Conservation (phyloP, 352 stramenopile genomes). For the Phytophthora tentaculata region DNA sequence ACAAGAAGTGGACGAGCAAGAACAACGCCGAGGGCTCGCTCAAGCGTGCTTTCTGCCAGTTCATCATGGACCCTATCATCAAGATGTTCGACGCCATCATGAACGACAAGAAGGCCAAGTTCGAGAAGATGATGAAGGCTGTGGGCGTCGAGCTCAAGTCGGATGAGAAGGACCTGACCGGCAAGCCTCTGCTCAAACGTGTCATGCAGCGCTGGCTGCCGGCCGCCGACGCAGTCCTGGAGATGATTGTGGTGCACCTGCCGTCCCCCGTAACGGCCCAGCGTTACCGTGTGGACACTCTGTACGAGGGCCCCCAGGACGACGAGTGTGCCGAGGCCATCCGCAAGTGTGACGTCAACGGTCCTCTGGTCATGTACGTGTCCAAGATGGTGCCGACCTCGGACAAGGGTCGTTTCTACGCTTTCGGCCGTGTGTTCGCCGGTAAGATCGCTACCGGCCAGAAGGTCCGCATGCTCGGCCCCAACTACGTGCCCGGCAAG, state of each 20-base stretch:
- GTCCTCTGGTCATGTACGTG: conserved; percentile 99
- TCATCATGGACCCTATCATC: conserved; percentile 99
- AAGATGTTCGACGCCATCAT: conserved; percentile 99
- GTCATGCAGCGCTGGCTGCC: conserved; percentile 99
- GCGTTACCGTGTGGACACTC: conserved; percentile 98
- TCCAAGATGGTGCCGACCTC: conserved; percentile 99
- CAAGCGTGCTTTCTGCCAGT: conserved; percentile 99
- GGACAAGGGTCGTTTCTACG: conserved; percentile 99
- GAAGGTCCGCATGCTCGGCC: conserved; percentile 99
- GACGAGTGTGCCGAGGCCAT: conserved; percentile 98
- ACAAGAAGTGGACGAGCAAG: conserved; percentile 97
- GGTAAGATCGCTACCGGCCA: conserved; percentile 99
- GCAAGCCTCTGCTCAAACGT: conserved; percentile 98
- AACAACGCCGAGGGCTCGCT: conserved; percentile 94
- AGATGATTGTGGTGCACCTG: conserved; percentile 99
- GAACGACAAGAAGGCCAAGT: conserved; percentile 99
- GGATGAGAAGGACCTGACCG: conserved; percentile 96
- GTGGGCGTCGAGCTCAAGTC: conserved; percentile 98
- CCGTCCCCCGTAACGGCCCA: conserved; percentile 97
- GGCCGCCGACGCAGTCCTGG: conserved; percentile 97
- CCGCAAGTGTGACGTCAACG: conserved; percentile 98
- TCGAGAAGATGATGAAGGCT: conserved; percentile 97
- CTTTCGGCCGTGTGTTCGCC: conserved; percentile 99
- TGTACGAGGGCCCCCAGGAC: conserved; percentile 99
- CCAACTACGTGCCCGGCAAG: conserved; percentile 99